phyloP scores from a whole-genome alignment of 208 protist genomes.

The Plasmodiophora brassicae region DNA sequence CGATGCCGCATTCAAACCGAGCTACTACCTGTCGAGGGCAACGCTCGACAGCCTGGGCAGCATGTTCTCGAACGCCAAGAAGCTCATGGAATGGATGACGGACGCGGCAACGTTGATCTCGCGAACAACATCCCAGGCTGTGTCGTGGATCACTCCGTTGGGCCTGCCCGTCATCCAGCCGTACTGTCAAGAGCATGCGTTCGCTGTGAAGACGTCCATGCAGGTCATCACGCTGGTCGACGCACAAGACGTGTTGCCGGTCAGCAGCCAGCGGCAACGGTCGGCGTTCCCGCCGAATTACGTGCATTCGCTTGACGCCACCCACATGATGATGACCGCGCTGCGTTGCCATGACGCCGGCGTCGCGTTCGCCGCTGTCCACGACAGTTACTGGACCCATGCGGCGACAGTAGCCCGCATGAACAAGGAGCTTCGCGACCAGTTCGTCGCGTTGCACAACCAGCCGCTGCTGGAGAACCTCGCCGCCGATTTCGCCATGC shows the following conservation, averaged over 20 bases:
- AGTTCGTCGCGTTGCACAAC: slow-evolving; percentile 89
- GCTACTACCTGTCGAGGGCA: slow-evolving; percentile 49
- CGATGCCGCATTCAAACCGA: background rate
- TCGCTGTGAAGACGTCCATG: background rate
- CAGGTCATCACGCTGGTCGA: slow-evolving; percentile 37
- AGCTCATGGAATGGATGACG: slow-evolving; percentile 52
- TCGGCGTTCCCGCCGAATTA: slow-evolving; percentile 95
- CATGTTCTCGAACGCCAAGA: slow-evolving; percentile 59
- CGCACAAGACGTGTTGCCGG: background rate
- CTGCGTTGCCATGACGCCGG: slow-evolving; percentile 72
- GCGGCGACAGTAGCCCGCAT: slow-evolving; percentile 76
- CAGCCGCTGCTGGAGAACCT: background rate
- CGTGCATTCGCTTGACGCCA: slow-evolving; percentile 95
- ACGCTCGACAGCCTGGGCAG: slow-evolving; percentile 59
- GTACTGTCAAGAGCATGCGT: slow-evolving; percentile 67
- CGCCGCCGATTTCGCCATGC: background rate
- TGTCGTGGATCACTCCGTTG: slow-evolving; percentile 83
- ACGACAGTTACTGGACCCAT: slow-evolving; percentile 97
- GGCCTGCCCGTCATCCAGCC: slow-evolving; percentile 92
- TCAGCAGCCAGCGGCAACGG: slow-evolving; percentile 46
- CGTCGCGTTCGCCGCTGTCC: slow-evolving; percentile 82
- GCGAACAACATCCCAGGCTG: background rate
- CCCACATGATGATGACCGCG: slow-evolving; percentile 94
- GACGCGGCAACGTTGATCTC: background rate
- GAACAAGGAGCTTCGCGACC: slow-evolving; percentile 79